Conservation (phyloP, 2,329 filamentous ascomycete species). For the Camillea tinctor region DNA sequence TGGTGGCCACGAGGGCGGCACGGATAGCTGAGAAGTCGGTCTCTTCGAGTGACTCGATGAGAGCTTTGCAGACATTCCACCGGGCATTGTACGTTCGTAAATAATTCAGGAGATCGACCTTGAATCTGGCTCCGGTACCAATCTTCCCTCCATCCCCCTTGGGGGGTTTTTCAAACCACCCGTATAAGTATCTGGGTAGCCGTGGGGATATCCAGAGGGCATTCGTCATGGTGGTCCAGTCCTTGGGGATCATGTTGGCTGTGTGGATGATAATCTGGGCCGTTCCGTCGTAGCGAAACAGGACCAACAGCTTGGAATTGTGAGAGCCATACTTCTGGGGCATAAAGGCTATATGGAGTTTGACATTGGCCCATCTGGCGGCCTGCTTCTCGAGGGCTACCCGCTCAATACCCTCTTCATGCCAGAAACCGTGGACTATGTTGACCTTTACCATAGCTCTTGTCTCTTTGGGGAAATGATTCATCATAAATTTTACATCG, state of each 20-base stretch:
- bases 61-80: conserved; percentile 48
- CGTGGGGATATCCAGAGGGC: conserved; percentile 75
- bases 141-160: conserved; percentile 29
- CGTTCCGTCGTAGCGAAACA: conserved; percentile 72
- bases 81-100: conserved; percentile 65
- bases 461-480: conserved; percentile 52
- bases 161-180: neutral
- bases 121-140: conserved; percentile 71
- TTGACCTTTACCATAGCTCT: conserved; percentile 50
- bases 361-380: conserved; percentile 62
- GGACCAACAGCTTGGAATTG: conserved; percentile 82
- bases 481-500: conserved; percentile 56
- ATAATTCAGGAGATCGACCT: conserved; percentile 72
- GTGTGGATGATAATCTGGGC: conserved; percentile 84
- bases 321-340: conserved; percentile 85
- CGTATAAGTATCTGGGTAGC: conserved; percentile 51
- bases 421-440: conserved; percentile 64
- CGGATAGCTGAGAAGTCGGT: conserved; percentile 71
- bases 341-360: conserved; percentile 72
- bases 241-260: conserved; percentile 84
- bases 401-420: conserved; percentile 61
- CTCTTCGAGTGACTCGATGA: conserved; percentile 56
- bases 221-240: conserved; percentile 88
- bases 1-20: conserved; percentile 74
- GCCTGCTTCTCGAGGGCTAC: conserved; percentile 61